Conservation (phyloP, 331 rosid genomes). For the Quercus lobata region DNA sequence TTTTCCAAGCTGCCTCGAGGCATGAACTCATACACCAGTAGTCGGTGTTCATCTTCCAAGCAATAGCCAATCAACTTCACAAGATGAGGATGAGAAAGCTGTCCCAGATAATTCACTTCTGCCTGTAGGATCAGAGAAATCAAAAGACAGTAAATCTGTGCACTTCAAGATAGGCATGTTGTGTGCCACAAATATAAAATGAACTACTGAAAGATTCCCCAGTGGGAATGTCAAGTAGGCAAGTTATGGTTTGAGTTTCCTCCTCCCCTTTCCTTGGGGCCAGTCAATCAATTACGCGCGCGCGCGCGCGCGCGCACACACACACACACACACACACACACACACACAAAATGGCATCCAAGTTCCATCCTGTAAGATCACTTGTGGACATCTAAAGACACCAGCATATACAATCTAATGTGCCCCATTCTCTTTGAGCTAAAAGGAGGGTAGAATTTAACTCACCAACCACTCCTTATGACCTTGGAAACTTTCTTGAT, state of each 20-base stretch:
- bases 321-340: too few species aligned
- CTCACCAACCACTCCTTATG: conserved; percentile 98
- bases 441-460: conserved; percentile 8
- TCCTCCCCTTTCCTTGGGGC: too few species aligned
- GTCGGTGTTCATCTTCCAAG: conserved; percentile 87
- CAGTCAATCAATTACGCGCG: too few species aligned
- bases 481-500: conserved; percentile 79
- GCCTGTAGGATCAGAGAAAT: conserved; percentile 50
- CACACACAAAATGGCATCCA: neutral
- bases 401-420: neutral
- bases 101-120: conserved; percentile 90
- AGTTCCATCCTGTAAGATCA: neutral
- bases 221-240: neutral
- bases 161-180: neutral
- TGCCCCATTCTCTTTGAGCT: neutral
- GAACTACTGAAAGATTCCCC: neutral
- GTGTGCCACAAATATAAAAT: neutral
- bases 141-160: conserved; percentile 9
- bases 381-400: neutral
- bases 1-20: conserved; percentile 98
- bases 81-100: conserved; percentile 73
- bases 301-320: too few species aligned
- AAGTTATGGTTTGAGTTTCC: neutral
- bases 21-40: conserved; percentile 86
- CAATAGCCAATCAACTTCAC: conserved; percentile 85